Base-by-base conservation (phyloP, 192 early-diverging fungal genomes). In the Rhizophagus sp. region DNA sequence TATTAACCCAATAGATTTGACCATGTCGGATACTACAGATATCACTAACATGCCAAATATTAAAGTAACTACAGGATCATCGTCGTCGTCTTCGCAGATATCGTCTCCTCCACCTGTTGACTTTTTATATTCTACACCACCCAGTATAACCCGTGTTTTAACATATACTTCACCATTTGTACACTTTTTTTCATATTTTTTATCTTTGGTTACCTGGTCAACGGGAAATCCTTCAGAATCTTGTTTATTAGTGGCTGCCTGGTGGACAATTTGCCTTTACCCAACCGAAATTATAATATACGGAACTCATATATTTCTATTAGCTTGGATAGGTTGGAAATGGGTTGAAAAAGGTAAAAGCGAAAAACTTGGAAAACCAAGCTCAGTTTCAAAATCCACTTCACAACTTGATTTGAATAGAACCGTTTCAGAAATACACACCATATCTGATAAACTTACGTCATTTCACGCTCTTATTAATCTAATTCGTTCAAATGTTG, bases 201-300 rank as follows among this genome's bases (percentile, higher is more conserved):
- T 87, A 22, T 83, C 83, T 22, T 79, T 87, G 22, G 30, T 87
- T 25, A 85, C 86, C 3, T 87, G 86, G 86, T 77, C 84, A 22
- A 81, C 86, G 6, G 75, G 76, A 73, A 83, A 81, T 68, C 81
- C 84, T 19, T 79, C 78, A 66, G 82, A 87, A 80, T 85, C 84
- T 62, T 85, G 85, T 22, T 72, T 87, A 12, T 63, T 87, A 2
- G 81, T 87, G 62, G 81, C 85, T 62, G 75, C 82, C 44, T 87
- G 86, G 86, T 87, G 86, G 86, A 79, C 81, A 36, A 34, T 85
- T 67, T 87, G 86, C 25, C 81, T 85, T 39, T 84, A 80, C 33
- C 81, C 84, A 49, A 81, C 81, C 63, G 65, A 80, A 15, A 79
- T 87, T 33, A 61, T 85, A 39, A 80, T 85, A 66, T 82, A 70